phyloP scores from a whole-genome alignment of 2,329 filamentous ascomycete species.

The Hymenoscyphus albidus region DNA sequence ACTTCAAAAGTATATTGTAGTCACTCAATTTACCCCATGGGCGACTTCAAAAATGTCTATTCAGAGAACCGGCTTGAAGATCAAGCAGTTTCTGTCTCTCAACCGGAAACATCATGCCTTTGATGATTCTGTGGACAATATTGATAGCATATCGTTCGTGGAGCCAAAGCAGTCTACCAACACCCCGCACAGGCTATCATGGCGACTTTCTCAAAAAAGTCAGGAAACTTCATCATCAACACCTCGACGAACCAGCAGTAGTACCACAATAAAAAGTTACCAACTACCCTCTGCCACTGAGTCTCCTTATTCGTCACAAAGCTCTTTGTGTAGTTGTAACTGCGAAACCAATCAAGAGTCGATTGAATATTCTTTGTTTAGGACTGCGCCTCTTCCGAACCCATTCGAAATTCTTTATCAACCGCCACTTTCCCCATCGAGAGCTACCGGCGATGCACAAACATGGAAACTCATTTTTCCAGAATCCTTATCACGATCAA shows the following conservation, averaged over 20 bases:
- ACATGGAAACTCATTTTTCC: slow-evolving; percentile 26
- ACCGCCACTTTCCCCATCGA: slow-evolving; percentile 24
- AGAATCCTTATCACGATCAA: slow-evolving; percentile 14
- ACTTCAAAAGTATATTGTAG: not conserved
- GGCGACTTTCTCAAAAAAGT: slow-evolving; percentile 19
- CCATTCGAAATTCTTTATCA: slow-evolving; percentile 32
- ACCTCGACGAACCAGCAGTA: slow-evolving; percentile 17
- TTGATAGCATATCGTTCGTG: slow-evolving; percentile 9
- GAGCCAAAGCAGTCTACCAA: slow-evolving; percentile 10
- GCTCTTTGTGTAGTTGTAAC: slow-evolving; percentile 46
- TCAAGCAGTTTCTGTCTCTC: slow-evolving; percentile 25
- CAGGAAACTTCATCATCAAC: slow-evolving; percentile 10
- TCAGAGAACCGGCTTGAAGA: slow-evolving; percentile 23
- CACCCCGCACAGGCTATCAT: slow-evolving; percentile 19
- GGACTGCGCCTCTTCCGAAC: slow-evolving; percentile 11
- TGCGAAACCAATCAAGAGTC: slow-evolving; percentile 30
- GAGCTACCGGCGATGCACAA: slow-evolving; percentile 22
- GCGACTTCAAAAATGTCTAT: slow-evolving; percentile 20
- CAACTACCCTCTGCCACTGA: slow-evolving; percentile 36
- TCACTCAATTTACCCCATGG: slow-evolving; percentile 5
- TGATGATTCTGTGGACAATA: slow-evolving; percentile 10
- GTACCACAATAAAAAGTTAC: slow-evolving; percentile 14
- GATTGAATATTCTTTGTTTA: slow-evolving; percentile 29
- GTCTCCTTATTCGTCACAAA: slow-evolving; percentile 40
- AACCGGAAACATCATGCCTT: slow-evolving; percentile 15